Conservation (phyloP, 257 asterid genomes). For the Solanum bukasovii region DNA sequence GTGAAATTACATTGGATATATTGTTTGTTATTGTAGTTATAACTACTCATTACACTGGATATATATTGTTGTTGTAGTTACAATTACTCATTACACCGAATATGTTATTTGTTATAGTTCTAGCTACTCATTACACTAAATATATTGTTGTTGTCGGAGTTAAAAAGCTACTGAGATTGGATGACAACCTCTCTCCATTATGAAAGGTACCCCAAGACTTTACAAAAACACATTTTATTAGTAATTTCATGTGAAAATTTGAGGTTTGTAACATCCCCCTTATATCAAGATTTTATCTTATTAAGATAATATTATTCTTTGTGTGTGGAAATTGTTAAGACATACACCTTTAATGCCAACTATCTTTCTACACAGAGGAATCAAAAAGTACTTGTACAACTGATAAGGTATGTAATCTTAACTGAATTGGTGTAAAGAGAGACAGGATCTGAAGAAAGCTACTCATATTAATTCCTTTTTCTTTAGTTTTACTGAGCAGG, state of each 20-base stretch:
- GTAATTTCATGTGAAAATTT: neutral
- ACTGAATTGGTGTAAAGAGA: conserved; percentile 1
- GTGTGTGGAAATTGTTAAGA: neutral
- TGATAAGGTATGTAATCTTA: neutral
- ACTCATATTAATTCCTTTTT: neutral
- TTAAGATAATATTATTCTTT: neutral
- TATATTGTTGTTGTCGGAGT: too few relatives aligned
- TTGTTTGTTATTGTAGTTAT: too few relatives aligned
- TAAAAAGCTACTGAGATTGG: neutral
- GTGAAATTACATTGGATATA: too few relatives aligned
- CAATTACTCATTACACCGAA: too few relatives aligned
- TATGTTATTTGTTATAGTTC: too few relatives aligned
- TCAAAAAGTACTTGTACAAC: conserved; percentile 2
- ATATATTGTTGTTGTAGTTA: too few relatives aligned
- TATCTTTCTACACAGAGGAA: neutral
- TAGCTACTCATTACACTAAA: too few relatives aligned
- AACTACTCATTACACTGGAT: too few relatives aligned
- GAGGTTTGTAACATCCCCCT: neutral
- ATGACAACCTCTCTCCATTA: neutral
- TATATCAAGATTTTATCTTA: neutral
- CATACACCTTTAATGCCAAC: neutral
- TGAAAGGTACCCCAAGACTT: neutral
- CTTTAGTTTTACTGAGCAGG: neutral
- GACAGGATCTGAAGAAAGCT: neutral
- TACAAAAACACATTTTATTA: neutral